These are phyloP conservation scores for Fusarium setosum DNA, from an alignment of 2,329 filamentous ascomycete species.

Conservation along the genomic window DNA sequence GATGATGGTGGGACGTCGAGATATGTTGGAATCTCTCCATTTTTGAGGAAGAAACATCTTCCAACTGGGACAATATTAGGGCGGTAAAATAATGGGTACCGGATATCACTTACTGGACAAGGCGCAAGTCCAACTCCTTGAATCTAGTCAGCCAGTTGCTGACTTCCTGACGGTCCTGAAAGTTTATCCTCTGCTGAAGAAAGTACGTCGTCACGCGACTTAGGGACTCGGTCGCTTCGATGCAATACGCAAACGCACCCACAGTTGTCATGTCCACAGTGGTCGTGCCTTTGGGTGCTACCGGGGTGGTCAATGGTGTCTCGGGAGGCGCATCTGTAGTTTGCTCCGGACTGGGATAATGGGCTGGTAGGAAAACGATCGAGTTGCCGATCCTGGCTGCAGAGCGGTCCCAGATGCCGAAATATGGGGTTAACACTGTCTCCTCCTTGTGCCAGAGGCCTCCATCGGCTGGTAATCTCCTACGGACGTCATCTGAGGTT, in stretches of 20 bases:
- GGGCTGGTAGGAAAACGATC: conserved; percentile 51
- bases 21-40: conserved; percentile 51
- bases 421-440: conserved; percentile 54
- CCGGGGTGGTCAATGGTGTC: neutral
- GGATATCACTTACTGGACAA: conserved; percentile 50
- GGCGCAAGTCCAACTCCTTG: conserved; percentile 58
- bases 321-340: conserved; percentile 17
- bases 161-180: conserved; percentile 52
- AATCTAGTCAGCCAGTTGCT: conserved; percentile 57
- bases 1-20: conserved; percentile 36
- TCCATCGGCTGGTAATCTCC: conserved; percentile 51
- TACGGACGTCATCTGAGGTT: conserved; percentile 46
- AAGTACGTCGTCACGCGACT: conserved; percentile 58
- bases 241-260: conserved; percentile 58
- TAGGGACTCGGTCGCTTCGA: conserved; percentile 59
- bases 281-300: neutral
- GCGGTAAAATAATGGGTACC: fast-evolving
- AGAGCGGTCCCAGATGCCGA: conserved; percentile 58
- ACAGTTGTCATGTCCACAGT: conserved; percentile 50
- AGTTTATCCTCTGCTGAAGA: conserved; percentile 55
- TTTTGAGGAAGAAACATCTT: conserved; percentile 44
- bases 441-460: conserved; percentile 53
- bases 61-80: conserved; percentile 42
- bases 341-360: conserved; percentile 43
- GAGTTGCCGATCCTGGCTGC: conserved; percentile 52